phyloP scores from a whole-genome alignment of 306 rosid genomes.

The Gleditsia sinensis region DNA sequence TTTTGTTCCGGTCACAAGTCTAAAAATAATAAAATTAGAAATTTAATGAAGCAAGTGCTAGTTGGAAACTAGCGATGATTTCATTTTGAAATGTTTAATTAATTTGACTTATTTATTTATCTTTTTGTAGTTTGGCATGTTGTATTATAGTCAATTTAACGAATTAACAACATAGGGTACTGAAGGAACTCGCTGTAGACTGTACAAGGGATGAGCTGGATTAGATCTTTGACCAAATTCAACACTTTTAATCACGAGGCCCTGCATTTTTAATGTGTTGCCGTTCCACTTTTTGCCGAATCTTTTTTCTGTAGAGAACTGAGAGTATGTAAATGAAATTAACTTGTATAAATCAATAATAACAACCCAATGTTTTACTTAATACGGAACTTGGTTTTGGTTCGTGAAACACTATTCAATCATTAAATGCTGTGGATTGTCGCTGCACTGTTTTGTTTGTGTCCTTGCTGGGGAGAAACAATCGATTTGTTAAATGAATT shows the following conservation, averaged over 20 bases:
- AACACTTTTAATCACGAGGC: background rate
- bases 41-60: background rate
- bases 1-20: background rate
- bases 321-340: too few relatives aligned
- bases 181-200: background rate
- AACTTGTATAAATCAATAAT: too few relatives aligned
- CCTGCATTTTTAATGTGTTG: too few relatives aligned
- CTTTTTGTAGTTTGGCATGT: background rate
- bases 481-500: too few relatives aligned
- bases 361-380: too few relatives aligned
- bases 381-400: too few relatives aligned
- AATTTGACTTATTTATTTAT: background rate
- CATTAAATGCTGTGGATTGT: too few relatives aligned
- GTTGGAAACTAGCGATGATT: background rate
- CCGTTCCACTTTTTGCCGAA: too few relatives aligned
- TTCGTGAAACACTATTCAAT: too few relatives aligned
- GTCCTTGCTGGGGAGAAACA: too few relatives aligned
- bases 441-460: too few relatives aligned
- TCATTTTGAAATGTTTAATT: background rate
- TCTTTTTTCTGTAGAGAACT: too few relatives aligned
- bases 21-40: background rate
- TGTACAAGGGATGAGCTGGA: background rate
- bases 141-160: background rate
- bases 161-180: conserved; percentile 1
- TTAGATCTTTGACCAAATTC: background rate